Conservation (phyloP, 306 rosid genomes). For the Mimosa pudica region DNA sequence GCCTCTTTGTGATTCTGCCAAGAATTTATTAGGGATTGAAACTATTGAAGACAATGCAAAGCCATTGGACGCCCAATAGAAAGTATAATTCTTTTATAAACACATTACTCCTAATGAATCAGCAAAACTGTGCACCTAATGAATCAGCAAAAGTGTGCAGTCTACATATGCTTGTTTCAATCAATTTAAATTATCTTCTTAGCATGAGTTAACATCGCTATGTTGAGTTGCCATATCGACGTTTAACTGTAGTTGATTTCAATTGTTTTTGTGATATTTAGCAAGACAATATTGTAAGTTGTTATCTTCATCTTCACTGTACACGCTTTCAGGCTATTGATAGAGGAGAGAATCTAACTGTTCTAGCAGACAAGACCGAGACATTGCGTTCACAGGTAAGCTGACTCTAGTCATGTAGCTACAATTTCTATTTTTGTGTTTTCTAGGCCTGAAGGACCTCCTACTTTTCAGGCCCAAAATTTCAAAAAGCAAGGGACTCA, state of each 20-base stretch:
- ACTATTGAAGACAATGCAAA: background rate
- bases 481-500: slow-evolving; percentile 73
- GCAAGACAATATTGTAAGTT: background rate
- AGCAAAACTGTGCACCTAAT: background rate
- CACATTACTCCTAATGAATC: background rate
- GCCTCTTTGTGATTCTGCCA: background rate
- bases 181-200: background rate
- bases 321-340: slow-evolving; percentile 62
- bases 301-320: slow-evolving; percentile 21
- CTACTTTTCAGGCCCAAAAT: slow-evolving; percentile 70
- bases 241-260: background rate
- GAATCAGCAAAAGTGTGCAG: background rate
- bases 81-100: background rate
- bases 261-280: slow-evolving; percentile 7
- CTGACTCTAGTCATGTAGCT: slow-evolving; percentile 14
- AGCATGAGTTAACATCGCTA: slow-evolving; percentile 5
- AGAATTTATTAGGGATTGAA: background rate
- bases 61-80: slow-evolving; percentile 1
- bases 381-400: slow-evolving; percentile 74
- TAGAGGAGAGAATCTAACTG: slow-evolving; percentile 81
- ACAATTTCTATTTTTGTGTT: slow-evolving; percentile 5
- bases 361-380: slow-evolving; percentile 78
- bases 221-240: slow-evolving; percentile 28
- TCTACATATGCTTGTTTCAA: background rate
- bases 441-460: slow-evolving; percentile 36